Conservation (phyloP, 1,284 basidiomycete genomes). For the Ceratobasidium sp. region DNA sequence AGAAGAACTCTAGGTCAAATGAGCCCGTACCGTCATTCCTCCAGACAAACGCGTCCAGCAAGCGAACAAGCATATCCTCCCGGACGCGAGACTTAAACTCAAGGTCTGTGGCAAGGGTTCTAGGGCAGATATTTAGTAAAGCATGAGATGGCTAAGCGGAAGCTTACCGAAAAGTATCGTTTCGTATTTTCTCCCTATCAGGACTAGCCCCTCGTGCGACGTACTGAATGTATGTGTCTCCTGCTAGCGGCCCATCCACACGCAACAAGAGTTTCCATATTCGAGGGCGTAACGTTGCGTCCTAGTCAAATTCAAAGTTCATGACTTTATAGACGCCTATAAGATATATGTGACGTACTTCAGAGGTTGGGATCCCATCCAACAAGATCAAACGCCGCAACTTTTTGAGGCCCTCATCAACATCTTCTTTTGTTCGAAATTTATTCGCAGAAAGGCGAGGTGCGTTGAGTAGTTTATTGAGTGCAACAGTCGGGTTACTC, state of each 20-base stretch:
- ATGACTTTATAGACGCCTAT: slow-evolving; percentile 47
- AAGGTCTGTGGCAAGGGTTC: slow-evolving; percentile 94
- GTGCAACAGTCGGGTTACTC: slow-evolving; percentile 57
- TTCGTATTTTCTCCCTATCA: slow-evolving; percentile 90
- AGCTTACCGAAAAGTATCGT: slow-evolving; percentile 80
- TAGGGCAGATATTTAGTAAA: slow-evolving; percentile 55
- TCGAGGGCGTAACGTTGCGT: slow-evolving; percentile 79
- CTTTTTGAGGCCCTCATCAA: slow-evolving; percentile 85
- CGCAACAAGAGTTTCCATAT: slow-evolving; percentile 94
- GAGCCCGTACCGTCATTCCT: slow-evolving; percentile 77
- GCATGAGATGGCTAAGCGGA: background rate
- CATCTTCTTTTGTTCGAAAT: slow-evolving; percentile 72
- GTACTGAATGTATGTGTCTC: slow-evolving; percentile 83
- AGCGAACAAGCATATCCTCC: slow-evolving; percentile 95
- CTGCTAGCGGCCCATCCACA: slow-evolving; percentile 77
- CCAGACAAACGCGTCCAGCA: slow-evolving; percentile 98
- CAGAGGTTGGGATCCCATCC: slow-evolving; percentile 84
- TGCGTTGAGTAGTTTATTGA: slow-evolving; percentile 81
- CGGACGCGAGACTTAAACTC: slow-evolving; percentile 95
- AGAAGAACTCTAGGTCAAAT: background rate
- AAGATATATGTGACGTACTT: slow-evolving; percentile 58
- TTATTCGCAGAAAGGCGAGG: slow-evolving; percentile 70
- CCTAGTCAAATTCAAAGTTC: slow-evolving; percentile 62
- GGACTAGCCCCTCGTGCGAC: slow-evolving; percentile 87
- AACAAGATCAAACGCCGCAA: slow-evolving; percentile 86